These are phyloP conservation scores for Alternaria novae-zelandiae DNA, from an alignment of 2,329 filamentous ascomycete species.

Conservation along the genomic window DNA sequence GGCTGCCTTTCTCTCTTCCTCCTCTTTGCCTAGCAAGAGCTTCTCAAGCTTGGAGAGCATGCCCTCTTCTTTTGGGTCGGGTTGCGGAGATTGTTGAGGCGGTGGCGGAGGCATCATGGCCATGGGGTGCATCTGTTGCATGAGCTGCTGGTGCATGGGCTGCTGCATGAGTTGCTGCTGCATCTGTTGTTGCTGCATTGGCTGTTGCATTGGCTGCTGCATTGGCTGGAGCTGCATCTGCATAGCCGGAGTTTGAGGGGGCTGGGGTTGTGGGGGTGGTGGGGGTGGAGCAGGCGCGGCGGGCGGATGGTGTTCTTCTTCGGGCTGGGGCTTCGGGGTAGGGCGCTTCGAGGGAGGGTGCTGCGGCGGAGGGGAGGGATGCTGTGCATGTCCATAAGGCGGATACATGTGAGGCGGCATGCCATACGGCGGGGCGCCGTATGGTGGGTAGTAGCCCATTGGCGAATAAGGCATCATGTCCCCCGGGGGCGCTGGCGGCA, in stretches of 20 bases:
- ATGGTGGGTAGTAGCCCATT: constrained; percentile 38
- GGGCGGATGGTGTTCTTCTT: constrained; percentile 27
- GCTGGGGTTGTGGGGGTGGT: constrained; percentile 22
- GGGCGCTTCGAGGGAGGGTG: constrained; percentile 33
- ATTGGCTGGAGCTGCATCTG: constrained; percentile 12
- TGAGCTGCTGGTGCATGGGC: constrained; percentile 7
- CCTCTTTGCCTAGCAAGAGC: constrained; percentile 37
- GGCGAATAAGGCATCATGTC: constrained; percentile 46
- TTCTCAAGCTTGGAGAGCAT: constrained; percentile 42
- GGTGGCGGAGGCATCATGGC: constrained; percentile 21
- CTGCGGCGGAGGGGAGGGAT: constrained; percentile 34
- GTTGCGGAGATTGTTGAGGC: constrained; percentile 27
- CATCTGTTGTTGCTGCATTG: constrained; percentile 7
- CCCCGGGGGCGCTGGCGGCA: constrained; percentile 34
- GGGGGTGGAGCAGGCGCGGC: constrained; percentile 26
- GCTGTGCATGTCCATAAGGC: constrained; percentile 27
- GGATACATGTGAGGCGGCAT: constrained; percentile 38
- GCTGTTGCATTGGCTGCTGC: constrained; percentile 6
- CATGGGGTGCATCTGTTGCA: constrained; percentile 11
- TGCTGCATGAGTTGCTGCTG: constrained; percentile 18
- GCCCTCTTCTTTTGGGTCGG: constrained; percentile 35
- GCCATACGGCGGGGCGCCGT: constrained; percentile 36
- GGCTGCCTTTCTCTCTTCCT: constrained; percentile 35
- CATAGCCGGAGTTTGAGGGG: constrained; percentile 15
- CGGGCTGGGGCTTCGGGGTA: constrained; percentile 37